A percentile compares a stretch with the other conserved stretches of the same genome.
phyloP scores from a whole-genome alignment of 208 protist genomes.

The Leishmania martiniquensis region DNA sequence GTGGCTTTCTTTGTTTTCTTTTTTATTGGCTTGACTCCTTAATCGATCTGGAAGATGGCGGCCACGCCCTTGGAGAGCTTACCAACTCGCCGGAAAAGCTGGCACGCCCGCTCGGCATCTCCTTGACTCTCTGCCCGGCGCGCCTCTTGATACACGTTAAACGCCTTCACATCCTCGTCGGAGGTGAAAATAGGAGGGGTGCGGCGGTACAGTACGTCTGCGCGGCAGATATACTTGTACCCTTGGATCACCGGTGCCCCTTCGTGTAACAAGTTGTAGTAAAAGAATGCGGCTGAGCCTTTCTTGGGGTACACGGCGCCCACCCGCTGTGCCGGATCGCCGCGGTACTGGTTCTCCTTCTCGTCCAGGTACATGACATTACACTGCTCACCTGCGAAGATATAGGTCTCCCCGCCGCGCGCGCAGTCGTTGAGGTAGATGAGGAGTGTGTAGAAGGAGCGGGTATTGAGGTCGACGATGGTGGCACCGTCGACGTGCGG shows the following conservation, averaged over 20 bases:
- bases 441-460: slow-evolving; percentile 90
- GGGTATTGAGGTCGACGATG: slow-evolving; percentile 86
- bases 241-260: slow-evolving; percentile 69
- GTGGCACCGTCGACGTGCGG: slow-evolving; percentile 91
- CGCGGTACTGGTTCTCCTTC: slow-evolving; percentile 55
- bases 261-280: slow-evolving; percentile 89
- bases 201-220: slow-evolving; percentile 82
- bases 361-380: slow-evolving; percentile 63
- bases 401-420: slow-evolving; percentile 74
- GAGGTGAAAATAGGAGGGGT: slow-evolving; percentile 71
- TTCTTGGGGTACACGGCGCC: slow-evolving; percentile 62
- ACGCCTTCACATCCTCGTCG: slow-evolving; percentile 63
- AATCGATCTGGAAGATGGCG: slow-evolving; percentile 81
- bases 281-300: slow-evolving; percentile 85
- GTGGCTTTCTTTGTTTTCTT: background rate
- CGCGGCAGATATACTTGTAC: slow-evolving; percentile 89
- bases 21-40: background rate
- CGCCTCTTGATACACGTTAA: slow-evolving; percentile 78
- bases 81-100: slow-evolving; percentile 73
- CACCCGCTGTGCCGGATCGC: slow-evolving; percentile 46
- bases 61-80: slow-evolving; percentile 79
- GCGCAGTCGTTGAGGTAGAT: slow-evolving; percentile 90
- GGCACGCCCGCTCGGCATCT: slow-evolving; percentile 66
- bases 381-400: slow-evolving; percentile 81
- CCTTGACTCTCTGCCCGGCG: slow-evolving; percentile 74